Conservation (phyloP, 371 early-diverging fungal species). For the Mucor plumbeus region DNA sequence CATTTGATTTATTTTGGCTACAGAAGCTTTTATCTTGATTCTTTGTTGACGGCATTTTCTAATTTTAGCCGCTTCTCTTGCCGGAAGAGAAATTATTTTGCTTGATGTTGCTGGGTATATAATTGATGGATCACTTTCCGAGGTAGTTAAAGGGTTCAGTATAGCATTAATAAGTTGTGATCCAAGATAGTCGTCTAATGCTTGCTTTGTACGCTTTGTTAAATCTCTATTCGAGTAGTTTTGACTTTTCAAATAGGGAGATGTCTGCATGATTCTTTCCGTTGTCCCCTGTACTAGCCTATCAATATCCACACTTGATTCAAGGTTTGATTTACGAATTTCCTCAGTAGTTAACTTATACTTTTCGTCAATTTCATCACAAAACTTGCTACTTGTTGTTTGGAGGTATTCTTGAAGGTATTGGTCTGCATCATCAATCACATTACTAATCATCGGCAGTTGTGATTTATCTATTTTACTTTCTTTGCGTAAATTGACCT, state of each 20-base stretch:
- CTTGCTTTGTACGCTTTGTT: background rate
- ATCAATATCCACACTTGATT: background rate
- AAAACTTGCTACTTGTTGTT: background rate
- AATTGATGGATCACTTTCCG: background rate
- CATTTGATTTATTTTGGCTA: background rate
- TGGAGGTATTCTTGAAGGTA: background rate
- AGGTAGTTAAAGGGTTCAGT: background rate
- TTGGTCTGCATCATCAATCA: background rate
- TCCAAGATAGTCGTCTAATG: background rate
- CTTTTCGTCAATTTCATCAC: background rate
- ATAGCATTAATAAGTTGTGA: background rate
- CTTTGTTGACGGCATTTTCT: background rate
- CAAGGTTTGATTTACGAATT: background rate
- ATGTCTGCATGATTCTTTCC: background rate
- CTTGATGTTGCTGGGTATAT: background rate
- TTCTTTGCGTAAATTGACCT: background rate
- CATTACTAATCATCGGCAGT: background rate
- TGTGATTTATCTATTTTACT: background rate
- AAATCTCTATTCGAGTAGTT: background rate
- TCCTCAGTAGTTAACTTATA: background rate
- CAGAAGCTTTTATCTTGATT: conserved; percentile 1
- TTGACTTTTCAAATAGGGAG: background rate
- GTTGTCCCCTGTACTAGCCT: background rate
- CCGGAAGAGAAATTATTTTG: background rate
- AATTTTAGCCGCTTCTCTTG: background rate